A percentile compares a stretch with the other conserved stretches of the same genome.
Conservation (phyloP, 257 asterid species). For the Galeopsis tetrahit region DNA sequence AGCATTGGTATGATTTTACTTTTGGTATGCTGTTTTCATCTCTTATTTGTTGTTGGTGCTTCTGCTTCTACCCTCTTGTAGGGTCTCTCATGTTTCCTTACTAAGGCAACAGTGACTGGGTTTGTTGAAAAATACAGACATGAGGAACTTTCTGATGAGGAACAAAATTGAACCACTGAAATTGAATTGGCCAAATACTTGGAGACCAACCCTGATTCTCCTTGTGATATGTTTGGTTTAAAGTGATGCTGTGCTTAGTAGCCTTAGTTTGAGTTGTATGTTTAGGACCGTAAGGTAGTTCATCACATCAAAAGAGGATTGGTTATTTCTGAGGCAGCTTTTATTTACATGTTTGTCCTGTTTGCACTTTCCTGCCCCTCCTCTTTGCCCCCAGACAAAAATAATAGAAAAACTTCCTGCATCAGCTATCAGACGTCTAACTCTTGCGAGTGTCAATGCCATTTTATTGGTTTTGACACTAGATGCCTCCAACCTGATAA, state of each 20-base stretch:
- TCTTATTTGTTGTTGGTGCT: neutral
- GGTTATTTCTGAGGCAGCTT: neutral
- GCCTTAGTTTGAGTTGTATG: constrained; percentile 1
- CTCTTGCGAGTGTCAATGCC: neutral
- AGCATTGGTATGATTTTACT: neutral
- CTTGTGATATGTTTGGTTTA: constrained; percentile 10
- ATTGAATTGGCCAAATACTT: neutral
- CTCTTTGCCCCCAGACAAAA: neutral
- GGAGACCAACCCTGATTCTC: constrained; percentile 4
- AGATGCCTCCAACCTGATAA: constrained; percentile 10
- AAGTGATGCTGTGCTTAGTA: neutral
- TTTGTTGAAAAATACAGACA: constrained; percentile 10
- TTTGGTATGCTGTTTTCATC: neutral
- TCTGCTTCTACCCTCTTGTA: neutral
- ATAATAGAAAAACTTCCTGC: neutral
- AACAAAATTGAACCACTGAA: constrained; percentile 6
- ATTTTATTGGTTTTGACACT: neutral
- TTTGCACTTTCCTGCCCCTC: neutral
- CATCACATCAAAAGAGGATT: constrained; percentile 4
- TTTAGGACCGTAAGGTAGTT: constrained; percentile 8
- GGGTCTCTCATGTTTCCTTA: neutral
- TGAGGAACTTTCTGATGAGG: constrained; percentile 4
- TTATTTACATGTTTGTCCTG: constrained; percentile 4
- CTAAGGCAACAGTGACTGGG: neutral
- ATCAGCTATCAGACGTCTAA: neutral